phyloP scores from a whole-genome alignment of 805 yeast genomes.

The Maudiozyma bulderi region DNA sequence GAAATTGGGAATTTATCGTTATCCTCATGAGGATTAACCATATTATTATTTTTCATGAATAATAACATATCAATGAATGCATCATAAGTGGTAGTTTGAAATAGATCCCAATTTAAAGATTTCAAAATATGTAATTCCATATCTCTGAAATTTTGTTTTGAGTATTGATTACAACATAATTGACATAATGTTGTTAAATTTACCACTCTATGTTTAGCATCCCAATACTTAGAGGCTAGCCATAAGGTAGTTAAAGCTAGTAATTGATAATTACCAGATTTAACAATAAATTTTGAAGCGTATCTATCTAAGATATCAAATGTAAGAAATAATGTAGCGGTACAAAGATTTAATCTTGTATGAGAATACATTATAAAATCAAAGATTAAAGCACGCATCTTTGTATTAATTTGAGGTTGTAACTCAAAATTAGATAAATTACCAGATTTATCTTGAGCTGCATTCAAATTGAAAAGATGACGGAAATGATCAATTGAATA shows the following conservation, averaged over 20 bases:
- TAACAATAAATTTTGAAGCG: constrained; percentile 69
- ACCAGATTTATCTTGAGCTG: constrained; percentile 5
- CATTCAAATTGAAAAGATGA: constrained; percentile 17
- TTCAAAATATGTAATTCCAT: constrained; percentile 62
- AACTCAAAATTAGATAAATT: constrained; percentile 24
- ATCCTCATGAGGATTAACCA: neutral
- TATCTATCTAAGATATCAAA: constrained; percentile 76
- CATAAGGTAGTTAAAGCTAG: constrained; percentile 82
- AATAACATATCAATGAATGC: constrained; percentile 50
- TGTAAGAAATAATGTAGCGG: constrained; percentile 56
- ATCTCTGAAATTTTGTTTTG: constrained; percentile 46
- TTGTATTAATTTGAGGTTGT: constrained; percentile 33
- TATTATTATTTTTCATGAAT: constrained; percentile 10
- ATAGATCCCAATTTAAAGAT: constrained; percentile 54
- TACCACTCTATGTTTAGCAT: constrained; percentile 57
- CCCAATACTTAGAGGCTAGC: constrained; percentile 76
- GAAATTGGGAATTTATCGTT: neutral
- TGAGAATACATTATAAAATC: constrained; percentile 73
- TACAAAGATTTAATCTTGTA: constrained; percentile 51
- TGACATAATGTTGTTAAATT: constrained; percentile 42
- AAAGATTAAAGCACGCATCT: constrained; percentile 67
- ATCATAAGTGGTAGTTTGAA: constrained; percentile 49
- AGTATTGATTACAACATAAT: constrained; percentile 50
- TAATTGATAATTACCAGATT: constrained; percentile 74
- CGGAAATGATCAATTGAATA: constrained; percentile 36